Percentiles rank a stretch among this genome's conserved stretches.
Conservation (phyloP, 2,329 filamentous ascomycete genomes). For the Domatiomyces catenatus region DNA sequence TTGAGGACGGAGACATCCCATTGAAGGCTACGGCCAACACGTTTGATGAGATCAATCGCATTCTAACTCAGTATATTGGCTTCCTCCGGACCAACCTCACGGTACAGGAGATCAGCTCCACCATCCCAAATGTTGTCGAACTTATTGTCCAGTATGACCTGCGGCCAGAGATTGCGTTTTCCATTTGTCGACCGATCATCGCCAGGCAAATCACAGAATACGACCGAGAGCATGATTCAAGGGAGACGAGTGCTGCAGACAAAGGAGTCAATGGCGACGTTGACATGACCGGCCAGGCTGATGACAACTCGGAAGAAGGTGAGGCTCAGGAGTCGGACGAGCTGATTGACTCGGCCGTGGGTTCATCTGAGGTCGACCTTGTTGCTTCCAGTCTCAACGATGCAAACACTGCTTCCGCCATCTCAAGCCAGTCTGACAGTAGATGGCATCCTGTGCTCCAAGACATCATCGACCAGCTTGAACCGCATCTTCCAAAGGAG, state of each 20-base stretch:
- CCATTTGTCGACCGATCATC: slow-evolving; percentile 63
- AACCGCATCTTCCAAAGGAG: slow-evolving; percentile 43
- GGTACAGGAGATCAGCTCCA: slow-evolving; percentile 57
- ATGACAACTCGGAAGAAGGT: slow-evolving; percentile 17
- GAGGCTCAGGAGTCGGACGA: slow-evolving; percentile 23
- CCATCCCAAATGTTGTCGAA: slow-evolving; percentile 58
- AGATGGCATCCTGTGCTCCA: slow-evolving; percentile 56
- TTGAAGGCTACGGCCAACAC: slow-evolving; percentile 81
- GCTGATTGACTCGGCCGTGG: slow-evolving; percentile 25
- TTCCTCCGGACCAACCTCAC: slow-evolving; percentile 67
- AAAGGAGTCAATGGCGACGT: slow-evolving; percentile 19
- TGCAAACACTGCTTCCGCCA: slow-evolving; percentile 12
- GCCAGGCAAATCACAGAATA: slow-evolving; percentile 43
- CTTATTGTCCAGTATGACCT: slow-evolving; percentile 68
- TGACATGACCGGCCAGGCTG: slow-evolving; percentile 18
- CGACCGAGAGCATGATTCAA: slow-evolving; percentile 21
- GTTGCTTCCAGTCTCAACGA: slow-evolving; percentile 1
- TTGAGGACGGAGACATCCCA: slow-evolving; percentile 58
- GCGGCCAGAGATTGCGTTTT: slow-evolving; percentile 66
- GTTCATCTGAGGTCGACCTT: slow-evolving; percentile 3
- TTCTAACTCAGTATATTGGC: slow-evolving; percentile 77
- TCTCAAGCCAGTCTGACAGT: slow-evolving; percentile 26
- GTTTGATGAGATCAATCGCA: slow-evolving; percentile 76
- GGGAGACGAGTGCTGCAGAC: slow-evolving; percentile 9
- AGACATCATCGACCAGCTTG: slow-evolving; percentile 55